Percentiles rank a stretch among this genome's conserved stretches.
Conservation (phyloP, 73 alveolate genomes). For the Strombidium stylifer region DNA sequence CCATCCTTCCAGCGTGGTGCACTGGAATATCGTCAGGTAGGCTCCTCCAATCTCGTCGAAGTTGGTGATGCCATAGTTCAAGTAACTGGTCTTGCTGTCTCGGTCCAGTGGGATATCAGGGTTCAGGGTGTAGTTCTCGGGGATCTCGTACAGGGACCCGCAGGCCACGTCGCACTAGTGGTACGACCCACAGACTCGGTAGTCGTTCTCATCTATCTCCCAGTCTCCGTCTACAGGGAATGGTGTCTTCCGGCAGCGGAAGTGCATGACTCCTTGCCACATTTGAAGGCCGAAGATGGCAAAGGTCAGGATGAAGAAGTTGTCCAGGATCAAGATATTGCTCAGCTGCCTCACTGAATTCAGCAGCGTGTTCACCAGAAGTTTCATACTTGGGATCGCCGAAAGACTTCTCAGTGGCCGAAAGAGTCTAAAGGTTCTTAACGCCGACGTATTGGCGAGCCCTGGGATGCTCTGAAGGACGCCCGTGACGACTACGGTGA, state of each 20-base stretch:
- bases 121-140: no score
- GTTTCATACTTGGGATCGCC: constrained; percentile 38
- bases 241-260: constrained; percentile 31
- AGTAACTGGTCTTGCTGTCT: constrained; percentile 11
- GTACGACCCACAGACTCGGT: constrained; percentile 15
- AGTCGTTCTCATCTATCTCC: constrained; percentile 5
- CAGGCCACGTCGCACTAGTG: constrained; percentile 20
- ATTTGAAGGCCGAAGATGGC: constrained; percentile 34
- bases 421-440: constrained; percentile 47
- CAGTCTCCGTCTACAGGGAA: constrained; percentile 41
- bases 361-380: constrained; percentile 22
- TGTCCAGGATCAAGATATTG: constrained; percentile 9
- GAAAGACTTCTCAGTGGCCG: constrained; percentile 24
- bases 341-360: constrained; percentile 13
- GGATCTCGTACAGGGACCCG: constrained; percentile 22
- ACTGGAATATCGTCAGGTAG: constrained; percentile 45
- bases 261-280: constrained; percentile 25
- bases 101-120: no score
- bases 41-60: constrained; percentile 42
- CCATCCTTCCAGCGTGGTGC: constrained; percentile 57
- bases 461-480: background rate
- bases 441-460: background rate
- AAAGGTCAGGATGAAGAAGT: constrained; percentile 19
- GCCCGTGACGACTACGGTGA: constrained; percentile 5
- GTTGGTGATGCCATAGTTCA: constrained; percentile 32